phyloP scores from a whole-genome alignment of 331 rosid genomes.

The Acacia pycnantha region DNA sequence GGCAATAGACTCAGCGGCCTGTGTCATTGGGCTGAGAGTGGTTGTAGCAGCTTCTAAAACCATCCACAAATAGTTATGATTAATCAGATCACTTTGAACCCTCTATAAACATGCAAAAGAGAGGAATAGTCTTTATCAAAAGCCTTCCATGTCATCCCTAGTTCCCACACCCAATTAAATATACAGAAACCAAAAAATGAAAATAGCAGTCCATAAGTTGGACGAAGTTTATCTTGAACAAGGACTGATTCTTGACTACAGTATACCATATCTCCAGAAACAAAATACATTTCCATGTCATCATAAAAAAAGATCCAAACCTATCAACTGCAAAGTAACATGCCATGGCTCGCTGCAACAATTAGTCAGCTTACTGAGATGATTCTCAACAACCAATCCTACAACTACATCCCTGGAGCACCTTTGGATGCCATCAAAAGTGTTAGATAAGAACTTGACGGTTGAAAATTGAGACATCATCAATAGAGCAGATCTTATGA shows the following conservation, averaged over 20 bases:
- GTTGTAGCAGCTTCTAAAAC: conserved; percentile 49
- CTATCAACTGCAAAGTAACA: conserved; percentile 17
- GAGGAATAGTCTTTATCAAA: conserved; percentile 15
- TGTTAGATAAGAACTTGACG: conserved; percentile 16
- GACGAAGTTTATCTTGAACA: background rate
- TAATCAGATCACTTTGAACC: conserved; percentile 19
- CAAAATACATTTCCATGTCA: conserved; percentile 29
- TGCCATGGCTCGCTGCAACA: conserved; percentile 13
- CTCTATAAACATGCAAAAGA: conserved; percentile 4
- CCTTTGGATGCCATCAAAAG: conserved; percentile 3
- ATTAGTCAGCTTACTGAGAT: conserved; percentile 22
- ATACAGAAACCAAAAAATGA: background rate
- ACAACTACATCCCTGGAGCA: background rate
- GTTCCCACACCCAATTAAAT: background rate
- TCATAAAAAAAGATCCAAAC: conserved; percentile 43
- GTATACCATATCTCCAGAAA: conserved; percentile 18
- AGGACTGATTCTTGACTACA: background rate
- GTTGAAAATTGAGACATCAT: conserved; percentile 27
- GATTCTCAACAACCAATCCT: conserved; percentile 22
- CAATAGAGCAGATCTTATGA: conserved; percentile 20
- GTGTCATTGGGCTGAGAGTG: conserved; percentile 35
- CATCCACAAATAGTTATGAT: conserved; percentile 27
- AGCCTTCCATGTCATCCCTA: conserved; percentile 8
- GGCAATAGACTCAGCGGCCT: conserved; percentile 69
- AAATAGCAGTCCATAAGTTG: background rate